Conservation (phyloP, 169 alveolate genomes). For the Prorocentrum cordatum region DNA sequence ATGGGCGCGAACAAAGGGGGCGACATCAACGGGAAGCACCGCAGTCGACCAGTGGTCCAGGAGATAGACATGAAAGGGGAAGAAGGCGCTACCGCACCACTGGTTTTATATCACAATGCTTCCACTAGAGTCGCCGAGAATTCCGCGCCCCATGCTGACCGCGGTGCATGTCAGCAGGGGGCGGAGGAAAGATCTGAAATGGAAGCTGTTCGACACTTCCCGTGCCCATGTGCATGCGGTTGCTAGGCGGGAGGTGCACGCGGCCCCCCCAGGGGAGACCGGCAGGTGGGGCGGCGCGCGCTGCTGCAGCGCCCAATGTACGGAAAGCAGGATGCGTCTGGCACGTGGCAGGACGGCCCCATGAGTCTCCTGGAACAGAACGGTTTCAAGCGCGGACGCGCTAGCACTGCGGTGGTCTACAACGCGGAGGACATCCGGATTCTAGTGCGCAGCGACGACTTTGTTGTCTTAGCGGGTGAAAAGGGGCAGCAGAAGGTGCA, state of each 20-base stretch:
- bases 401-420: not conserved
- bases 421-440: not conserved
- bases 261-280: not conserved
- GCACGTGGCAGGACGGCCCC: not conserved
- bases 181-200: not conserved
- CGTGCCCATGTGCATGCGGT: not conserved
- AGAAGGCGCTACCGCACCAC: not conserved
- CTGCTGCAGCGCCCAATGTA: not conserved
- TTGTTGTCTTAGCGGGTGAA: not conserved
- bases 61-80: not conserved
- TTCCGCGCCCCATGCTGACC: not conserved
- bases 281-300: not conserved
- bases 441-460: conserved; percentile 25
- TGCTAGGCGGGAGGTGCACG: not conserved
- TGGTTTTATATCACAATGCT: not conserved
- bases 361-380: not conserved
- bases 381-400: not conserved
- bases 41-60: not conserved
- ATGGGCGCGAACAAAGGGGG: conserved; percentile 19
- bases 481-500: too few species aligned
- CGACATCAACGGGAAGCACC: too few species aligned
- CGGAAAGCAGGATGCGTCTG: conserved; percentile 14
- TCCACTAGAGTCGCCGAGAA: not conserved
- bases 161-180: not conserved
- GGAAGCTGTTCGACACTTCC: not conserved